phyloP scores from a whole-genome alignment of 164 flowering plant genomes.

The Buxus sempervirens region DNA sequence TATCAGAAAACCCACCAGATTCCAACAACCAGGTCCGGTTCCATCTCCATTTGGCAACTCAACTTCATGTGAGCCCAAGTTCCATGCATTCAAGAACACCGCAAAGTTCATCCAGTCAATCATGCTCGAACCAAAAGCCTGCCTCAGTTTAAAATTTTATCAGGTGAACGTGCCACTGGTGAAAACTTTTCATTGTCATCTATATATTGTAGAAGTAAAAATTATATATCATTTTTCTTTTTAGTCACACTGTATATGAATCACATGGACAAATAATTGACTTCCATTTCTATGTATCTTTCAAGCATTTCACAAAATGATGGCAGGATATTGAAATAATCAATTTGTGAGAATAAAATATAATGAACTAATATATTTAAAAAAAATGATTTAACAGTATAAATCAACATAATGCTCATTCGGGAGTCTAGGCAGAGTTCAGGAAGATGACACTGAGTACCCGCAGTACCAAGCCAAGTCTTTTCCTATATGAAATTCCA shows the following conservation, averaged over 20 bases:
- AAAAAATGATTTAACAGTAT: too few species aligned
- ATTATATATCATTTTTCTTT: too few species aligned
- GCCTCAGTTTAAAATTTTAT: slow-evolving; percentile 14
- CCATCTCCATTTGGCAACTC: slow-evolving; percentile 23
- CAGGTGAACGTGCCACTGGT: neutral
- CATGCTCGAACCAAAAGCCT: slow-evolving; percentile 46
- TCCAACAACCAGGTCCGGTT: slow-evolving; percentile 32
- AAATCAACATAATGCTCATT: too few species aligned
- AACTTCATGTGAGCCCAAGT: slow-evolving; percentile 41
- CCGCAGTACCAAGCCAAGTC: too few species aligned
- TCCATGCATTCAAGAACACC: slow-evolving; percentile 81
- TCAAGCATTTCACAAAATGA: neutral
- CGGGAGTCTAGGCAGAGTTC: too few species aligned
- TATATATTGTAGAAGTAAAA: too few species aligned
- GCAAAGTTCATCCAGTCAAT: slow-evolving; percentile 81
- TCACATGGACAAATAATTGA: neutral
- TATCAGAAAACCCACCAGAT: slow-evolving; percentile 45
- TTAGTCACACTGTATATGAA: too few species aligned
- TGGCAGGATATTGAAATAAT: too few species aligned
- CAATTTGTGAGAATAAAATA: too few species aligned
- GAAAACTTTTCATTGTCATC: neutral
- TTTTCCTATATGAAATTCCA: too few species aligned
- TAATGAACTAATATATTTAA: too few species aligned
- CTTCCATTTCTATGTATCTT: neutral
- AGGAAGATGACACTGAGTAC: too few species aligned